Percentiles rank a stretch among this genome's conserved stretches.
These are phyloP conservation scores for Colletotrichum graminicola DNA, from an alignment of 2,329 filamentous ascomycete species.

Conservation along the genomic window DNA sequence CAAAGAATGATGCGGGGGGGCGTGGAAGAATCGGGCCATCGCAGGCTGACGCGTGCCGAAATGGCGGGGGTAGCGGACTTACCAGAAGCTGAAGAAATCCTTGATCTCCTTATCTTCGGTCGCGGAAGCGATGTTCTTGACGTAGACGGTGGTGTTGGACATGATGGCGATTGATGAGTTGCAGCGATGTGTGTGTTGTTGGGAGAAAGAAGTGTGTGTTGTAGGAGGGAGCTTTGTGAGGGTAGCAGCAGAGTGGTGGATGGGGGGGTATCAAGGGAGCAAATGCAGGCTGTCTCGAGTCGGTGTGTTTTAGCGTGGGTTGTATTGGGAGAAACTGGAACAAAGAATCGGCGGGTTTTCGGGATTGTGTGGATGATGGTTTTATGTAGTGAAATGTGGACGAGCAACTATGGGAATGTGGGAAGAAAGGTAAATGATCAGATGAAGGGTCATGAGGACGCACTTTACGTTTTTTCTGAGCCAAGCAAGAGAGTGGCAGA, in stretches of 20 bases:
- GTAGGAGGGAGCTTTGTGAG: constrained; percentile 39
- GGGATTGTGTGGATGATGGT: constrained; percentile 24
- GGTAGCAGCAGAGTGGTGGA: constrained; percentile 30
- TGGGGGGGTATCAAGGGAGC: constrained; percentile 37
- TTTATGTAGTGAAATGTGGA: constrained; percentile 25
- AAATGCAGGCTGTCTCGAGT: constrained; percentile 28
- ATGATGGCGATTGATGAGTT: constrained; percentile 54
- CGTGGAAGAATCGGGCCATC: constrained; percentile 6
- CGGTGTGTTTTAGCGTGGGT: neutral
- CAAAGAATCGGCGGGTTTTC: neutral
- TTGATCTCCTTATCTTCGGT: constrained; percentile 92
- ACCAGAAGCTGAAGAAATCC: constrained; percentile 98
- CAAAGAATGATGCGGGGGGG: neutral
- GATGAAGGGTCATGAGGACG: constrained; percentile 39
- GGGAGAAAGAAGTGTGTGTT: constrained; percentile 10
- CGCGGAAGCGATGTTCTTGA: constrained; percentile 86
- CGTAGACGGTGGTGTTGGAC: constrained; percentile 79
- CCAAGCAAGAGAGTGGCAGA: constrained; percentile 7
- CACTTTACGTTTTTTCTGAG: constrained; percentile 35
- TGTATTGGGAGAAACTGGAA: neutral
- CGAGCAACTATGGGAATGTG: constrained; percentile 27
- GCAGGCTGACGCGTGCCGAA: neutral
- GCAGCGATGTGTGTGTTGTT: constrained; percentile 30
- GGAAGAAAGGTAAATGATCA: constrained; percentile 25
- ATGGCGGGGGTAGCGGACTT: constrained; percentile 51